Conservation (phyloP, 345 rosid genomes). For the Eucalyptus curtisii region DNA sequence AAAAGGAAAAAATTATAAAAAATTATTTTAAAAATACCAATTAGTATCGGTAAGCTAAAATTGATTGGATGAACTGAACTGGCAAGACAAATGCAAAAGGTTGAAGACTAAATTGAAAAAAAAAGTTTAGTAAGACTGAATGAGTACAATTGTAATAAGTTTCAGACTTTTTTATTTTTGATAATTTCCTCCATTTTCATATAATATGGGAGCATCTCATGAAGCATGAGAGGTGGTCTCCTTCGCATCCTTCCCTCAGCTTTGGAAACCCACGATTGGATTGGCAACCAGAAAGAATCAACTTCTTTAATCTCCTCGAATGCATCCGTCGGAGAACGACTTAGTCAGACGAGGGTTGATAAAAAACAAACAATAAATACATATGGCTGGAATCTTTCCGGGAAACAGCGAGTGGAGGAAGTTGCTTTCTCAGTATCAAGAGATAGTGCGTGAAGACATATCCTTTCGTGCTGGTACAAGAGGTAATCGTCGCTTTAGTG, state of each 20-base stretch:
- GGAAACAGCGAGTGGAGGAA: neutral
- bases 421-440: neutral
- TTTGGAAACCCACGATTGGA: neutral
- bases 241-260: neutral
- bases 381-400: neutral
- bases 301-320: neutral
- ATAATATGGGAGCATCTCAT: neutral
- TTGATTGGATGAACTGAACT: rapidly evolving
- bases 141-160: too few species aligned
- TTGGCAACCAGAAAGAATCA: neutral
- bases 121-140: too few species aligned
- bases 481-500: neutral
- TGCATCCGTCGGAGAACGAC: neutral
- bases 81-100: too few species aligned
- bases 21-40: too few species aligned
- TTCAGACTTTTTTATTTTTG: rapidly evolving
- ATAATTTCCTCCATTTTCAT: neutral
- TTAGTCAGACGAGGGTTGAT: neutral
- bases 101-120: too few species aligned
- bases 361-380: neutral
- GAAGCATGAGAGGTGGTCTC: neutral
- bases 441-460: neutral
- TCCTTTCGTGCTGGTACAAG: neutral
- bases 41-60: too few species aligned
- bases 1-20: too few species aligned